Evolutionary conservation across 768 basidiomycete genomes (phyloP).

Genomic region (Suillus discolor): DNA sequence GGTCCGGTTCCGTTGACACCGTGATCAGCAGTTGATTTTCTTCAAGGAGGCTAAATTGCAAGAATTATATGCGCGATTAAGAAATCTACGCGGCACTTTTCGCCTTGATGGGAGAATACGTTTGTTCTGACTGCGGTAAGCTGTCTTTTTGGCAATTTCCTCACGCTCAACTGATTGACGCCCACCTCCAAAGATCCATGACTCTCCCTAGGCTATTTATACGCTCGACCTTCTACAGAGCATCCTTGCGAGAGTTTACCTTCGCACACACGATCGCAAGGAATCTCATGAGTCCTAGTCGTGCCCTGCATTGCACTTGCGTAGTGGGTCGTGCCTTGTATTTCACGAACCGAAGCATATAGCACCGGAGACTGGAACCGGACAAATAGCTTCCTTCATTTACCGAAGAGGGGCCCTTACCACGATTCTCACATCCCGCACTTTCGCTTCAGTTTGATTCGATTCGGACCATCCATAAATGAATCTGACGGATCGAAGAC

Average conservation of each 20-base stretch:
- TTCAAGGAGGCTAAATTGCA: slow-evolving; percentile 10
- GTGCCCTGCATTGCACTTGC: background rate
- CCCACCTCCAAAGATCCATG: background rate
- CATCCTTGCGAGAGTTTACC: background rate
- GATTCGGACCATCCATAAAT: slow-evolving; percentile 1
- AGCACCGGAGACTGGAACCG: background rate
- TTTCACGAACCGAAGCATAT: background rate
- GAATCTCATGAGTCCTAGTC: background rate
- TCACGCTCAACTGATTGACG: background rate
- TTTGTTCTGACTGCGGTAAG: slow-evolving; percentile 7
- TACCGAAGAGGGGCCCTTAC: background rate
- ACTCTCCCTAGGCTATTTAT: slow-evolving; percentile 8
- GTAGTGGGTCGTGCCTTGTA: background rate
- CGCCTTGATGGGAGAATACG: slow-evolving; percentile 3
- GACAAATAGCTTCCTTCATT: background rate
- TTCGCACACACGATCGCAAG: background rate
- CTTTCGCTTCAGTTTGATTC: slow-evolving; percentile 5
- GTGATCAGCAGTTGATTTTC: slow-evolving; percentile 5
- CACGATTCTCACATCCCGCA: background rate
- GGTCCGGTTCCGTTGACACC: slow-evolving; percentile 7
- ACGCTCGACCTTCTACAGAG: background rate
- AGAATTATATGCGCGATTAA: background rate
- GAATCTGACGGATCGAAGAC: slow-evolving; percentile 13
- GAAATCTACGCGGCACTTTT: slow-evolving; percentile 1
- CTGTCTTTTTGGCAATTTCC: slow-evolving; percentile 6